Evolutionary conservation across 768 basidiomycete species (phyloP), one percentile per base, ranked within the genome.

Genomic region (Phanerochaete sordida): DNA sequence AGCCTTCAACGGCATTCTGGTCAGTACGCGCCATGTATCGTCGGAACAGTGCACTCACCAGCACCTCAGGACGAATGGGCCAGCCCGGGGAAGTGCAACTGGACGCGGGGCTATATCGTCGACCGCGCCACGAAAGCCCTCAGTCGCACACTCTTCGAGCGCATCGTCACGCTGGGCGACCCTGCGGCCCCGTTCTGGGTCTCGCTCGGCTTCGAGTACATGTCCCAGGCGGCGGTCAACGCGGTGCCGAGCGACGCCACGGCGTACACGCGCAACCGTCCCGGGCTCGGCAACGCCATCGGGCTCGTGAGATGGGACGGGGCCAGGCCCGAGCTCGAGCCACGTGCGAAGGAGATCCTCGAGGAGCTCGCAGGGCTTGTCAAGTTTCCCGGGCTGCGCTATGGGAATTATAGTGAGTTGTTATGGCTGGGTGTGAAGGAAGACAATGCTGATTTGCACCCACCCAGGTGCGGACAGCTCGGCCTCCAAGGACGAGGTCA

Each of bases 391-490:
- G 39, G 39, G 8, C 39, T 72, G 30, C 79, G 76, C 9, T 81
- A 82, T 58, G 74, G 73, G 19, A 84, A 84, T 64, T 82, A 81
- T 62, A 77, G 81, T 79, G 56, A n/a, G n/a, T n/a, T n/a, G n/a
- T n/a, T n/a, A n/a, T n/a, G n/a, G n/a, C n/a, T n/a, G n/a, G n/a
- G n/a, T n/a, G n/a, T n/a, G n/a, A n/a, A n/a, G n/a, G n/a, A n/a
- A n/a, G n/a, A n/a, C n/a, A n/a, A n/a, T n/a, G n/a, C n/a, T n/a
- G n/a, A n/a, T n/a, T n/a, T n/a, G n/a, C n/a, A n/a, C n/a, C n/a
- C n/a, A n/a, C n/a, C n/a, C 27, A 64, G 66, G 44, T 21, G 62
- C 65, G 26, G 61, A 65, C 31, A 65, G 60, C 62, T 63, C 61
- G 3, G 64, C 53, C 7, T 19, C 39, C 61, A 61, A 11, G 58